A percentile compares a stretch with the other conserved stretches of the same genome.
Evolutionary conservation across 495 filamentous ascomycete genomes (phyloP).

Genomic region (Halenospora varia): DNA sequence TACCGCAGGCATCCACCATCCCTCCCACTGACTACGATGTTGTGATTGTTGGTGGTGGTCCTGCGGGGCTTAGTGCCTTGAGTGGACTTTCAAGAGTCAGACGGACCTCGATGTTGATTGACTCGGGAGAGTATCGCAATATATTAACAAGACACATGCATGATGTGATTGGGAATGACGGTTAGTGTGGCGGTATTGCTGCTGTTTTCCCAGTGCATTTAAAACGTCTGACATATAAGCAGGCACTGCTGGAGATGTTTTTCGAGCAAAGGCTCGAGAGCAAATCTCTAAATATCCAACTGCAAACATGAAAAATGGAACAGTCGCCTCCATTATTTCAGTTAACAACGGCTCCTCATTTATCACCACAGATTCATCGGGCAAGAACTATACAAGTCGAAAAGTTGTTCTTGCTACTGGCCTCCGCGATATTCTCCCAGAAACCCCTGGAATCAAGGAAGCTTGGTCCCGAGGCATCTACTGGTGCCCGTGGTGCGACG

Average conservation of each 20-base stretch:
- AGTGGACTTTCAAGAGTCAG: constrained; percentile 41
- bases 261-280: neutral
- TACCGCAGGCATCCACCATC: too few species aligned
- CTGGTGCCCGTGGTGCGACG: constrained; percentile 42
- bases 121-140: constrained; percentile 48
- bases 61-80: constrained; percentile 48
- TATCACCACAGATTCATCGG: constrained; percentile 28
- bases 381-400: constrained; percentile 29
- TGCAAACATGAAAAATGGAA: constrained; percentile 42
- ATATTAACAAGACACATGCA: constrained; percentile 34
- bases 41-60: constrained; percentile 53
- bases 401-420: constrained; percentile 46
- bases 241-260: neutral
- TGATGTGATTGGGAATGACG: neutral
- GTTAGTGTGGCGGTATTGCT: neutral
- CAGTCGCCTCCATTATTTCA: constrained; percentile 31
- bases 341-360: constrained; percentile 28
- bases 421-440: constrained; percentile 12
- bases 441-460: neutral
- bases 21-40: too few species aligned
- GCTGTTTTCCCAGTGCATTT: neutral
- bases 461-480: constrained; percentile 25
- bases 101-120: constrained; percentile 44
- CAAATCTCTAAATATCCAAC: constrained; percentile 38
- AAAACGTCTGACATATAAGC: neutral